Evolutionary conservation across 352 stramenopile genomes (phyloP), one percentile per base, ranked within the genome.

Genomic region (Globisporangium camurandrum): DNA sequence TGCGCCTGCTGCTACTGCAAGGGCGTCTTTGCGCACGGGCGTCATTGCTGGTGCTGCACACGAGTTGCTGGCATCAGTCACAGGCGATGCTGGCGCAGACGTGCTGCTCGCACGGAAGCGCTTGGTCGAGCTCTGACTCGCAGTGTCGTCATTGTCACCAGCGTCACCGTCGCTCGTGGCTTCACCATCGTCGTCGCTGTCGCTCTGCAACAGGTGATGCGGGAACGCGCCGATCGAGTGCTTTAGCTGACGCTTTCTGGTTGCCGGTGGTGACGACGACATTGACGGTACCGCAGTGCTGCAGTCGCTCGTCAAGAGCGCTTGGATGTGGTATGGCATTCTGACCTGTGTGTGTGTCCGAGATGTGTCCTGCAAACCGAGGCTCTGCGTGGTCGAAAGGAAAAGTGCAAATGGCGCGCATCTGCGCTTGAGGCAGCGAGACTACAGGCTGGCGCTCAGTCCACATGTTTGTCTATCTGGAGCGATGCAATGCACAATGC

Each of bases 11-110:
- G 4, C 33, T 10, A 16, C 33, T 40, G 36, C 12, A 20, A 40
- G 36, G 16, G 36, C 23, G n/a, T 46, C 23, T 48, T 56, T 73
- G 50, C 57, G 56, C 11, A 43, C 60, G 20, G 66, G 50, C 5
- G 52, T 52, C 34, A 52, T 57, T 22, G 41, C 31, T 10, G 38
- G 36, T 31, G 49, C 47, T 16, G 26, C 3, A 4, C 22, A 16
- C 3, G 43, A 26, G 17, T 5, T 22, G 36, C 36, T 40, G 3
- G 20, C 17, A 6, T 27, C 38, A 20, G 9, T 26, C 11, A 14
- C 19, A 14, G 51, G 20, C 16, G 51, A 51, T 16, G 40, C 44
- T 22, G 36, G 36, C 2, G 23, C 23, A 5, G 51, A 36, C 31
- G 16, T 47, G 10, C 39, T 28, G 23, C 34, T 27, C 41, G 10